Evolutionary conservation across 768 basidiomycete species (phyloP), one percentile per base, ranked within the genome.

Genomic region (Polyporus arcularius): DNA sequence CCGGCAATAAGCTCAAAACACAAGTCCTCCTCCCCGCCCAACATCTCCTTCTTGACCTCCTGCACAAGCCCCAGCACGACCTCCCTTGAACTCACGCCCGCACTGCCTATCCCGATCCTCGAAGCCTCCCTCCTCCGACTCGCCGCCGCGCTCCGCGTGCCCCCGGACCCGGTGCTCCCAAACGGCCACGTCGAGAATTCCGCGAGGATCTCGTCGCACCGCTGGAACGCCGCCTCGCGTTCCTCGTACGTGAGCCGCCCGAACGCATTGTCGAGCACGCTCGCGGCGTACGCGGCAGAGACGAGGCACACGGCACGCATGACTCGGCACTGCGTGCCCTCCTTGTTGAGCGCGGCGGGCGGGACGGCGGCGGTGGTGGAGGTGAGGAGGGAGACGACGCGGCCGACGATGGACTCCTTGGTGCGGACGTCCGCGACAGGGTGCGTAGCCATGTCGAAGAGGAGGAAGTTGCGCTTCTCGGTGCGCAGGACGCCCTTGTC

Each of bases 361-460:
- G 94, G 94, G 6, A 98, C 80, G 35, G 90, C 84, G 28, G 91
- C 82, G 4, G 95, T 96, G 4, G 88, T 86, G 2, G 90, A 82
- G 10, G 94, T 94, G 68, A 98, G 82, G 26, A 98, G 83, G 14
- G 86, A 74, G 49, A 92, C 82, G 31, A 89, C 81, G 35, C 96
- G 89, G 14, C 79, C 75, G 71, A 98, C 81, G 69, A 98, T 84
- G 59, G 82, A 80, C 71, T 95, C 94, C 72, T 98, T 98, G 9
- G 88, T 88, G 59, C 92, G 89, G 12, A 92, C 83, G 74, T 98
- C 96, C 7, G 96, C 93, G 52, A 98, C 91, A 1, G 96, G 97
- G 73, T 99, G 96, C 0, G 96, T 99, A 16, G 97, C 96, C 96
- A 99, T 99, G 78, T 99, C 96, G 77, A 99, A 99, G 32, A 99